Percentiles rank a stretch among this genome's conserved stretches.
Conservation (phyloP, 805 yeast species). For the Kluyveromyces nonfermentans region DNA sequence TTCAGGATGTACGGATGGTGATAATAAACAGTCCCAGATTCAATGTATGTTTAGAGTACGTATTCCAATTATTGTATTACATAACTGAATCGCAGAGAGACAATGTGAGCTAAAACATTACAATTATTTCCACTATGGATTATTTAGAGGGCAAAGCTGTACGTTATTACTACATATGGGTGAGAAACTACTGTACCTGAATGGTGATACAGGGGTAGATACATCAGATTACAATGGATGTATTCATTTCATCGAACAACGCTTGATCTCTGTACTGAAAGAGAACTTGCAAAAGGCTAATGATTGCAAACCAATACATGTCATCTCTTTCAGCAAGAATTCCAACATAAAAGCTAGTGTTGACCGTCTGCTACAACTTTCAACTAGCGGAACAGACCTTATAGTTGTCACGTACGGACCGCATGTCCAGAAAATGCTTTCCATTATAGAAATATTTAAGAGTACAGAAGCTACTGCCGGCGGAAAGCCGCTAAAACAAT, state of each 20-base stretch:
- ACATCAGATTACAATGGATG: constrained; percentile 8
- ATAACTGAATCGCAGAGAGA: too few species aligned
- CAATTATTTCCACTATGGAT: too few species aligned
- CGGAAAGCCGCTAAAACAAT: constrained; percentile 9
- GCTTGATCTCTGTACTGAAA: constrained; percentile 11
- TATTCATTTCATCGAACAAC: constrained; percentile 12
- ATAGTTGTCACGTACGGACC: constrained; percentile 19
- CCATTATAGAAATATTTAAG: constrained; percentile 19
- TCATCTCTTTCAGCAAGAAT: constrained; percentile 15
- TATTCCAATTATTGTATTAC: too few species aligned
- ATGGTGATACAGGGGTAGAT: constrained; percentile 10
- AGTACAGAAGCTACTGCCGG: constrained; percentile 2
- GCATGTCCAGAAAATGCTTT: constrained; percentile 21
- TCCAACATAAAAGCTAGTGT: constrained; percentile 15
- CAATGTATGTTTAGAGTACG: too few species aligned
- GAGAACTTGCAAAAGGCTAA: background rate
- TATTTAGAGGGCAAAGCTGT: too few species aligned
- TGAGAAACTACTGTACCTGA: constrained; percentile 4
- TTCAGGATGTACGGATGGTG: too few species aligned
- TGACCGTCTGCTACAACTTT: constrained; percentile 7
- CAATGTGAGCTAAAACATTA: too few species aligned
- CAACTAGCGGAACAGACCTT: background rate
- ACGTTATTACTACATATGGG: too few species aligned
- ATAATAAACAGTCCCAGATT: too few species aligned
- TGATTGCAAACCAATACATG: background rate